These are phyloP conservation scores for Amphicarpaea edgeworthii DNA, from an alignment of 306 rosid genomes.

Conservation along the genomic window DNA sequence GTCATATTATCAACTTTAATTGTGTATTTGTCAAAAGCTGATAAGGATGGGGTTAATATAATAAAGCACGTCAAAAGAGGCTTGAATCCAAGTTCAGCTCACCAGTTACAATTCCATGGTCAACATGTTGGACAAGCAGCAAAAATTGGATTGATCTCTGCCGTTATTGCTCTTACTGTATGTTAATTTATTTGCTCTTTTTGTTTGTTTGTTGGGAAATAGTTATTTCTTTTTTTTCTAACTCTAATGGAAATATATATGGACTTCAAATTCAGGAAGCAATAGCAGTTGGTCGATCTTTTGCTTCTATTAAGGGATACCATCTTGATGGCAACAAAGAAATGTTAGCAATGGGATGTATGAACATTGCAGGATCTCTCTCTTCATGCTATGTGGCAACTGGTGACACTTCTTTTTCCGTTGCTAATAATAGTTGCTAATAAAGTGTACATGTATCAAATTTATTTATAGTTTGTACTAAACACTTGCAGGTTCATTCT, in stretches of 20 bases:
- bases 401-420: constrained; percentile 50
- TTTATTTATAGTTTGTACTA: background rate
- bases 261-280: constrained; percentile 57
- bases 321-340: constrained; percentile 93
- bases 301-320: constrained; percentile 84
- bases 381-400: constrained; percentile 92
- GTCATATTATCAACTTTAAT: constrained; percentile 81
- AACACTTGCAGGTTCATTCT: constrained; percentile 74
- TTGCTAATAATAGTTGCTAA: background rate
- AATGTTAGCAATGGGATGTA: constrained; percentile 91
- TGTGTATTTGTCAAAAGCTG: constrained; percentile 76
- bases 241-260: constrained; percentile 31
- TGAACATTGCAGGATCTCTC: constrained; percentile 89
- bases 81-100: constrained; percentile 74
- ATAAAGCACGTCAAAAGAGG: constrained; percentile 75
- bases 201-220: background rate
- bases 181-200: constrained; percentile 33
- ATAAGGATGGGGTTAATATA: constrained; percentile 81
- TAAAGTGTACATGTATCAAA: background rate
- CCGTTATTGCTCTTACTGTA: constrained; percentile 86
- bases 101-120: constrained; percentile 68
- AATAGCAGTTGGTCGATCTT: constrained; percentile 92
- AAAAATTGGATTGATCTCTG: constrained; percentile 76
- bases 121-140: constrained; percentile 74
- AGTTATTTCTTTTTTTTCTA: background rate